Percentiles rank a stretch among this genome's conserved stretches.
Conservation (phyloP, 495 filamentous ascomycete species). For the Zalerion maritima region DNA sequence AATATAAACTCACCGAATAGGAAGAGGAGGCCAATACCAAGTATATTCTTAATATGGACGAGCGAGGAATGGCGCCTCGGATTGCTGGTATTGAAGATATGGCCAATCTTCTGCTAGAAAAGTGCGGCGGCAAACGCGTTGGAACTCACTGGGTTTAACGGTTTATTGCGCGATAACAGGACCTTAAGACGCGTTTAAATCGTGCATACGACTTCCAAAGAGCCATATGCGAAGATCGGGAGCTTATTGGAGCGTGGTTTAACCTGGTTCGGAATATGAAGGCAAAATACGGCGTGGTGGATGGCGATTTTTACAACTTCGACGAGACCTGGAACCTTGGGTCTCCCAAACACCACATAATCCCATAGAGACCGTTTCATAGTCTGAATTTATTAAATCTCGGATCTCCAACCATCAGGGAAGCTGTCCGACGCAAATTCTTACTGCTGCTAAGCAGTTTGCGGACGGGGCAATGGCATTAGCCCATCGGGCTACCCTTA, state of each 20-base stretch:
- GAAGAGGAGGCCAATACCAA: constrained; percentile 18
- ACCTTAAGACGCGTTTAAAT: constrained; percentile 17
- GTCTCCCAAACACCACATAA: constrained; percentile 9
- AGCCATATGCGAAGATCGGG: constrained; percentile 22
- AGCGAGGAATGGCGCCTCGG: constrained; percentile 13
- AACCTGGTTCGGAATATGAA: constrained; percentile 16
- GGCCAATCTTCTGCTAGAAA: constrained; percentile 18
- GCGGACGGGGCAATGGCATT: constrained; percentile 8
- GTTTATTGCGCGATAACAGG: constrained; percentile 18
- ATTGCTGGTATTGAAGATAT: constrained; percentile 23
- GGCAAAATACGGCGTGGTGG: constrained; percentile 21
- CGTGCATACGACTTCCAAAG: constrained; percentile 19
- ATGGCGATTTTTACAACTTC: constrained; percentile 33
- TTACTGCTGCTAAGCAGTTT: constrained; percentile 5
- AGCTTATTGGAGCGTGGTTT: constrained; percentile 21
- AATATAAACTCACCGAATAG: constrained; percentile 17
- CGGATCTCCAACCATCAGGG: constrained; percentile 10
- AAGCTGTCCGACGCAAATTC: constrained; percentile 11
- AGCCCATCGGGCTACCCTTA: constrained; percentile 6
- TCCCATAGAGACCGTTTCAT: constrained; percentile 7
- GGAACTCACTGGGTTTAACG: constrained; percentile 13
- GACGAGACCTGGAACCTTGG: constrained; percentile 23
- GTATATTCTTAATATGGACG: constrained; percentile 23
- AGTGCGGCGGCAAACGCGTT: constrained; percentile 9
- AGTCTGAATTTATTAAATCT: constrained; percentile 5